phyloP scores from a whole-genome alignment of 164 flowering plant species.

The Liriodendron chinense region DNA sequence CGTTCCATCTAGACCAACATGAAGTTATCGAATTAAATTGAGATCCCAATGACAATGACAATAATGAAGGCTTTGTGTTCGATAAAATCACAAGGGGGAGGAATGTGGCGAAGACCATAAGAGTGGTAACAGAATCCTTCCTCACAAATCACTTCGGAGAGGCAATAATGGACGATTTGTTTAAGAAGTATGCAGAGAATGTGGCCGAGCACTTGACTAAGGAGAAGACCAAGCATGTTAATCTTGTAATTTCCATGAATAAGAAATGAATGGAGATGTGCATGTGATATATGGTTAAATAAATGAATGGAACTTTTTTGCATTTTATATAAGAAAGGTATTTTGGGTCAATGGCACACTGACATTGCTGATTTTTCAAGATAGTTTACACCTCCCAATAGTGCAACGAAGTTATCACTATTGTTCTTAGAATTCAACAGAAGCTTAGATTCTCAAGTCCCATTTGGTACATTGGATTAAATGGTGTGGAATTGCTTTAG shows the following conservation, averaged over 20 bases:
- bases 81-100: background rate
- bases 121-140: conserved; percentile 63
- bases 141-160: conserved; percentile 62
- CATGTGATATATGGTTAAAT: too few relatives aligned
- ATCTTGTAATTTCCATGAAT: background rate
- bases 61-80: background rate
- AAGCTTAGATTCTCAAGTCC: too few relatives aligned
- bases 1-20: conserved; percentile 31
- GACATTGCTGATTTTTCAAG: too few relatives aligned
- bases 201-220: conserved; percentile 56
- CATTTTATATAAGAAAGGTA: too few relatives aligned
- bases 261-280: background rate
- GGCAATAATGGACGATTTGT: conserved; percentile 46
- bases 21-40: conserved; percentile 28
- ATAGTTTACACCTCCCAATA: too few relatives aligned
- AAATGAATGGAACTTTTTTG: too few relatives aligned
- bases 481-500: too few relatives aligned
- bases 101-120: conserved; percentile 29
- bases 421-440: too few relatives aligned
- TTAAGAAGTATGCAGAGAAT: conserved; percentile 45
- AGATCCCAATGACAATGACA: conserved; percentile 11
- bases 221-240: conserved; percentile 38
- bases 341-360: too few relatives aligned
- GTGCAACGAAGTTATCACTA: too few relatives aligned
- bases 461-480: too few relatives aligned